phyloP scores from a whole-genome alignment of 352 stramenopile species.

The Globisporangium rhizosaccharum region DNA sequence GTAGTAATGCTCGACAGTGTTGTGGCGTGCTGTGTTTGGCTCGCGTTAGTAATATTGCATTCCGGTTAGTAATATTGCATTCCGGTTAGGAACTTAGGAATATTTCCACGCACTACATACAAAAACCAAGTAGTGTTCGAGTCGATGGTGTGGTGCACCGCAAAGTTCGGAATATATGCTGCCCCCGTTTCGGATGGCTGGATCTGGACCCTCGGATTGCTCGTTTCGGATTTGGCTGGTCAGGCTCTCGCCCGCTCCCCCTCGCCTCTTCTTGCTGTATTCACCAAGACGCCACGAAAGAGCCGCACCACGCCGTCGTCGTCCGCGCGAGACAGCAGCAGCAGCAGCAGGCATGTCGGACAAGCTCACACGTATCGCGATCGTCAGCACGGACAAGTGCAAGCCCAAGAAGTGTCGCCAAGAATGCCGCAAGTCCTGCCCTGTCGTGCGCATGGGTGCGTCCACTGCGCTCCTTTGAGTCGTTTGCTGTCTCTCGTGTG shows the following conservation, averaged over 20 bases:
- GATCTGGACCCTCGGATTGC: conserved; percentile 1
- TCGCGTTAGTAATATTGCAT: no score
- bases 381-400: conserved; percentile 98
- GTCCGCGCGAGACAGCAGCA: not conserved
- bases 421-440: conserved; percentile 99
- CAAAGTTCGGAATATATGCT: not conserved
- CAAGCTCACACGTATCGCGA: conserved; percentile 97
- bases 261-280: not conserved
- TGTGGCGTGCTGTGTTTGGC: no score
- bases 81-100: not conserved
- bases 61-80: no score
- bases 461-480: conserved; percentile 3
- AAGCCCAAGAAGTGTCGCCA: conserved; percentile 99
- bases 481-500: not conserved
- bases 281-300: not conserved
- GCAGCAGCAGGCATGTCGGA: conserved; percentile 61
- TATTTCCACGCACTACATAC: no score
- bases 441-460: conserved; percentile 95
- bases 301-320: not conserved
- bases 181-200: not conserved
- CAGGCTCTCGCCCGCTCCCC: not conserved
- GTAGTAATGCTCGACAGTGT: no score
- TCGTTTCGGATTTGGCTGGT: conserved; percentile 5
- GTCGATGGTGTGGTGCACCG: not conserved
- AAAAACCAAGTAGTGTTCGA: not conserved